These are phyloP conservation scores for Fomes fomentarius DNA, from an alignment of 1,284 basidiomycete species.

Conservation along the genomic window DNA sequence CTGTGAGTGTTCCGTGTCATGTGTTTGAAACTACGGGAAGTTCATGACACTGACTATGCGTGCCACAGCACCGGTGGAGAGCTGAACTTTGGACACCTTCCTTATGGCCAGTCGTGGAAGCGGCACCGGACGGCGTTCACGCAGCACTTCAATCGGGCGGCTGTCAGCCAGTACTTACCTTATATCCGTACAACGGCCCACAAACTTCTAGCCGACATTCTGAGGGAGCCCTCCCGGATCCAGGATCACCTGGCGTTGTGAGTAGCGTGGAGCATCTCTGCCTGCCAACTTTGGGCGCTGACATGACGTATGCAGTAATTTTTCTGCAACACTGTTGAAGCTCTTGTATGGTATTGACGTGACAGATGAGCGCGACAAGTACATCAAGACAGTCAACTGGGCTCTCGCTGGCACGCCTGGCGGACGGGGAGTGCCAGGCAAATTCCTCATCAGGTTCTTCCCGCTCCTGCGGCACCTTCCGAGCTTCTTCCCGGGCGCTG, in stretches of 20 bases:
- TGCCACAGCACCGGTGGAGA: conserved; percentile 20
- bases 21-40: not conserved
- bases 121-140: conserved; percentile 17
- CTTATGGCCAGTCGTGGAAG: conserved; percentile 25
- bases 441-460: conserved; percentile 25
- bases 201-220: conserved; percentile 11
- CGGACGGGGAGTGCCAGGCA: conserved; percentile 19
- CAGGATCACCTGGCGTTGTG: conserved; percentile 12
- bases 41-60: no score
- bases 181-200: conserved; percentile 6
- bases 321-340: conserved; percentile 6
- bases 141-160: conserved; percentile 24
- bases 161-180: conserved; percentile 12
- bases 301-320: conserved; percentile 18
- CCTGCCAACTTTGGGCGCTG: no score
- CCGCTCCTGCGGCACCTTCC: conserved; percentile 29
- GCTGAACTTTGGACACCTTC: conserved; percentile 19
- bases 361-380: not conserved
- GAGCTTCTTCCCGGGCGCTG: conserved; percentile 31
- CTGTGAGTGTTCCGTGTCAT: conserved; percentile 9
- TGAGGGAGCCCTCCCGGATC: conserved; percentile 11
- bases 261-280: not conserved
- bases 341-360: conserved; percentile 8
- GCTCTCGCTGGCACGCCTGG: conserved; percentile 14
- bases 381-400: not conserved